Percentiles rank a stretch among this genome's conserved stretches.
phyloP scores from a whole-genome alignment of 805 yeast species.

The Phaffomyces opuntiae region DNA sequence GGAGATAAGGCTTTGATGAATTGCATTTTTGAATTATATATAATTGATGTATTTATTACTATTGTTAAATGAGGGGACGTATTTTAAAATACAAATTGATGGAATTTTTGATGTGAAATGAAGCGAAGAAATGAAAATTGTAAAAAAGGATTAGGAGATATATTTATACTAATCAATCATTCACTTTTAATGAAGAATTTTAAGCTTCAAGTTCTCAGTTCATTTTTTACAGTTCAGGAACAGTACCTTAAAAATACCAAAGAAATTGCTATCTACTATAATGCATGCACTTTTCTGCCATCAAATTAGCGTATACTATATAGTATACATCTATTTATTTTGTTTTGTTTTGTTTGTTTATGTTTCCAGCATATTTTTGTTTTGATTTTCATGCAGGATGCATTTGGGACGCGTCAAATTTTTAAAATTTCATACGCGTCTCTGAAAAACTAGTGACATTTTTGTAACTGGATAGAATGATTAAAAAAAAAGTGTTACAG shows the following conservation, averaged over 20 bases:
- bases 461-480: too few species aligned
- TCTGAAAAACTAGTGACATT: background rate
- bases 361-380: background rate
- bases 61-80: slow-evolving; percentile 16
- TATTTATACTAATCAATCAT: too few species aligned
- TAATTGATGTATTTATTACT: background rate
- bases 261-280: too few species aligned
- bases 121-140: background rate
- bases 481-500: too few species aligned
- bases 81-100: slow-evolving; percentile 2
- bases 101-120: background rate
- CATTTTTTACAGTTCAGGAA: too few species aligned
- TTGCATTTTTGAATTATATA: slow-evolving; percentile 18
- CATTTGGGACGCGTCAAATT: background rate
- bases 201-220: too few species aligned
- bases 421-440: background rate
- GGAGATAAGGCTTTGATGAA: slow-evolving; percentile 19
- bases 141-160: too few species aligned
- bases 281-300: too few species aligned
- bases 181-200: too few species aligned
- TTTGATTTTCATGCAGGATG: background rate
- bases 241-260: too few species aligned
- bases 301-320: background rate
- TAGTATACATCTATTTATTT: background rate
- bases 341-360: too few species aligned